Percentiles rank a stretch among this genome's conserved stretches.
phyloP scores from a whole-genome alignment of 148 eudicot species.

The Polygonum aviculare region DNA sequence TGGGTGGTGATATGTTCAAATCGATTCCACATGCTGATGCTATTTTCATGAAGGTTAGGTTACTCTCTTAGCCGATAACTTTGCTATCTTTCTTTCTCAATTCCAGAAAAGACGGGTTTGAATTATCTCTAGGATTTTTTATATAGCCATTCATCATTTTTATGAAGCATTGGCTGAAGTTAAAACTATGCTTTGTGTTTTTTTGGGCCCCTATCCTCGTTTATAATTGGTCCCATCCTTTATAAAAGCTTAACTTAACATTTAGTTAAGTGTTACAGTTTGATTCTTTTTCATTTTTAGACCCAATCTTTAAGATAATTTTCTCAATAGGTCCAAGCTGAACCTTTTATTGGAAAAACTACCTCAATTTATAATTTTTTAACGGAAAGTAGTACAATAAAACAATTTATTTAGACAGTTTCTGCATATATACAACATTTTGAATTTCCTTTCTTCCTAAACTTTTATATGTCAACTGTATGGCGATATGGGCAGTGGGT shows the following conservation, averaged over 20 bases:
- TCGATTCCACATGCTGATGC: conserved; percentile 45
- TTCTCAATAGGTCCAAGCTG: no score
- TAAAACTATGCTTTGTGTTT: neutral
- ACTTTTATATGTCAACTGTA: neutral
- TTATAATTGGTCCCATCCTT: no score
- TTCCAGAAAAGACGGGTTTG: neutral
- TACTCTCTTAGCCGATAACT: neutral
- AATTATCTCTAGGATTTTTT: neutral
- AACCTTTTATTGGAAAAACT: no score
- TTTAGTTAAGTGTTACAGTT: no score
- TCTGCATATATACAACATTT: no score
- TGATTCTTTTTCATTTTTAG: no score
- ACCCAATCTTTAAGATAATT: no score
- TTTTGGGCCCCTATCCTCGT: no score
- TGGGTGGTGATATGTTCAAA: conserved; percentile 54
- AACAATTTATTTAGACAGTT: no score
- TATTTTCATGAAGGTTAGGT: conserved; percentile 66
- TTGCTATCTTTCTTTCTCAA: neutral
- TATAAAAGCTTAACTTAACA: no score
- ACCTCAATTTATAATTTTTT: no score
- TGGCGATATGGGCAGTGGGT: conserved; percentile 34
- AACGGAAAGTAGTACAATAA: no score
- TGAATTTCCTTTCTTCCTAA: neutral
- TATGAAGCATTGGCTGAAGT: neutral
- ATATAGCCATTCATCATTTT: neutral